A percentile compares a stretch with the other conserved stretches of the same genome.
Evolutionary conservation across 2,329 filamentous ascomycete species (phyloP).

Genomic region (Aurifilum marmelostoma): DNA sequence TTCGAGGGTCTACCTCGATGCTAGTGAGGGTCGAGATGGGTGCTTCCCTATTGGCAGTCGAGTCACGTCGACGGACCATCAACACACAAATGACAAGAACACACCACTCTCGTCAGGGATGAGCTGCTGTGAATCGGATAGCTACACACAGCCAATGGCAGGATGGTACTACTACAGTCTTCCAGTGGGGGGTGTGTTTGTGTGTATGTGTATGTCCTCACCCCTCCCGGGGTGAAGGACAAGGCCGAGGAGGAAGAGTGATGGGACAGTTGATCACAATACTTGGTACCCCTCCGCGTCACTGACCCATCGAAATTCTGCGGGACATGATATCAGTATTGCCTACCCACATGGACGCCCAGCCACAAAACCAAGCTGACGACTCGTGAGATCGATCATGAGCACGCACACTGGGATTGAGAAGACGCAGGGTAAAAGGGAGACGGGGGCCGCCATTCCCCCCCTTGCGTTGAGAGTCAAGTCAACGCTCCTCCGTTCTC

Average conservation of each 20-base stretch:
- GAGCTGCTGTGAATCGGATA: background rate
- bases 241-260: background rate
- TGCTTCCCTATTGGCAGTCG: background rate
- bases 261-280: background rate
- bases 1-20: background rate
- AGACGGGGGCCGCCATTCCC: too few relatives aligned
- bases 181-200: too few relatives aligned
- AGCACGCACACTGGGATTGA: background rate
- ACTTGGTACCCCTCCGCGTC: background rate
- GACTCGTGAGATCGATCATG: background rate
- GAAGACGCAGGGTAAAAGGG: background rate
- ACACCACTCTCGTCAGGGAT: background rate
- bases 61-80: background rate
- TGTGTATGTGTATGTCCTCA: background rate
- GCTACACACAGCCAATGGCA: background rate
- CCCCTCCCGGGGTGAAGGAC: background rate
- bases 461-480: too few relatives aligned
- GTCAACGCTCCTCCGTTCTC: too few relatives aligned
- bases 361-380: background rate
- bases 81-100: background rate
- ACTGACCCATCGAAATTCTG: background rate
- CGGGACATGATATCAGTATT: slow-evolving; percentile 1
- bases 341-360: background rate
- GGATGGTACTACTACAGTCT: background rate
- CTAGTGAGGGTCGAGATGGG: background rate